Base-by-base conservation (phyloP, 1,284 basidiomycete species). In the Mycena citricolor region DNA sequence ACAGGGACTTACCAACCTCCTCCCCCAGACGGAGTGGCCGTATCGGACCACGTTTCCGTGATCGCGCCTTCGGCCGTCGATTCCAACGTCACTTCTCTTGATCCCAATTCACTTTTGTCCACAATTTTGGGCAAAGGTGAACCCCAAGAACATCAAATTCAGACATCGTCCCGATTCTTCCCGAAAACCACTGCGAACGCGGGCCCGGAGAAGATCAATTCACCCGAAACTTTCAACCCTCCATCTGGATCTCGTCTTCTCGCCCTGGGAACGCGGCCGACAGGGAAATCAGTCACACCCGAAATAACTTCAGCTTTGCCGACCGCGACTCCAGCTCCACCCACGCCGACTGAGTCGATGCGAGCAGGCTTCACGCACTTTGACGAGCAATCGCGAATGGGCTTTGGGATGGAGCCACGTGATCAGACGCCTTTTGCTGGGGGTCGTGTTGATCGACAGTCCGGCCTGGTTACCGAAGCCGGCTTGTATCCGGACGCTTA, bases 181-280 rank as follows among this genome's bases (percentile, higher is more conserved):
- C 60, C 67, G 28, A 59, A 62, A 22, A 51, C 64, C 30, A 40
- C 61, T 11, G 42, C 60, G 36, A 58, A 63, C 32, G 51, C 63
- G n/a, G n/a, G n/a, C n/a, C 32, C 44, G 47, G 30, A 39, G 45
- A 55, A 38, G 33, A 54, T 21, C 42, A 46, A 49, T 37, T 49
- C 61, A n/a, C 14, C 57, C 32, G 45, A 60, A 39, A 67, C 67
- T 40, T 78, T 83, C 61, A 81, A 81, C 51, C 81, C 82, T 29
- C 81, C 85, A 8, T 63, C 74, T 39, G 85, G 84, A 28, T 86
- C 86, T 43, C 82, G 86, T 44, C 66, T 89, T 35, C 72, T 89
- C 41, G 83, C 84, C 3, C 76, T 89, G 49, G 73, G 71, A 14
- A 74, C 74, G 32, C 76, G 81, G 37, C 62, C 69, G n/a, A 33